These are phyloP conservation scores for Pleurozium schreberi DNA, from an alignment of 225 moss, liverwort and hornwort genomes.

Conservation along the genomic window DNA sequence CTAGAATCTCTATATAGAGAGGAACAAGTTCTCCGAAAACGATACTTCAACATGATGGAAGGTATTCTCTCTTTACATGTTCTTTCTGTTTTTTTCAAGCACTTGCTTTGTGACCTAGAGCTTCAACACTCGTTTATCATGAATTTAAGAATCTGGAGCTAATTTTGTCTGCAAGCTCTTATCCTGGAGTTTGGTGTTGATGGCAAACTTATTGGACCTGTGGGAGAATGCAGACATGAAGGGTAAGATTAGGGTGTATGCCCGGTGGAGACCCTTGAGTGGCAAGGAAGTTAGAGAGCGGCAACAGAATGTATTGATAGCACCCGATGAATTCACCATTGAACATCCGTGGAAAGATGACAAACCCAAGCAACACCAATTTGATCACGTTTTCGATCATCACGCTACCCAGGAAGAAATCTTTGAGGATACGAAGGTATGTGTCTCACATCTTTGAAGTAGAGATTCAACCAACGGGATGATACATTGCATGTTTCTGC, in stretches of 20 bases:
- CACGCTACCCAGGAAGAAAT: slow-evolving; percentile 66
- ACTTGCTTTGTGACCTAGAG: neutral
- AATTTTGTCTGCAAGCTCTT: neutral
- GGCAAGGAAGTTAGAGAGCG: slow-evolving; percentile 69
- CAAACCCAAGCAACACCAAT: slow-evolving; percentile 86
- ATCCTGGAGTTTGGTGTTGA: neutral
- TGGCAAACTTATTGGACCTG: neutral
- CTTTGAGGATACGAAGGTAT: slow-evolving; percentile 90
- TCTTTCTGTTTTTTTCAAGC: neutral
- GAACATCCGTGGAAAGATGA: slow-evolving; percentile 99
- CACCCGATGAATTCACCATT: slow-evolving; percentile 89
- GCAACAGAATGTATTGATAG: slow-evolving; percentile 59
- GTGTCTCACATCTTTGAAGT: neutral
- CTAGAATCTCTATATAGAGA: slow-evolving; percentile 83
- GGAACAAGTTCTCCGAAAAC: slow-evolving; percentile 88
- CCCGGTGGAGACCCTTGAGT: slow-evolving; percentile 92
- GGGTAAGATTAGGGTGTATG: slow-evolving; percentile 93
- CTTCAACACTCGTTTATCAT: neutral
- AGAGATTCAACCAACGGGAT: neutral
- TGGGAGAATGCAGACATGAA: slow-evolving; percentile 73
- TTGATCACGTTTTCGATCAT: slow-evolving; percentile 95
- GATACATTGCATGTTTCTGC: neutral
- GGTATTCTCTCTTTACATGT: slow-evolving; percentile 24
- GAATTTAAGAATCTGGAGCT: neutral
- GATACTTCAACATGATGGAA: slow-evolving; percentile 99